These are phyloP conservation scores for Candida wancherniae DNA, from an alignment of 805 yeast species.

Conservation along the genomic window DNA sequence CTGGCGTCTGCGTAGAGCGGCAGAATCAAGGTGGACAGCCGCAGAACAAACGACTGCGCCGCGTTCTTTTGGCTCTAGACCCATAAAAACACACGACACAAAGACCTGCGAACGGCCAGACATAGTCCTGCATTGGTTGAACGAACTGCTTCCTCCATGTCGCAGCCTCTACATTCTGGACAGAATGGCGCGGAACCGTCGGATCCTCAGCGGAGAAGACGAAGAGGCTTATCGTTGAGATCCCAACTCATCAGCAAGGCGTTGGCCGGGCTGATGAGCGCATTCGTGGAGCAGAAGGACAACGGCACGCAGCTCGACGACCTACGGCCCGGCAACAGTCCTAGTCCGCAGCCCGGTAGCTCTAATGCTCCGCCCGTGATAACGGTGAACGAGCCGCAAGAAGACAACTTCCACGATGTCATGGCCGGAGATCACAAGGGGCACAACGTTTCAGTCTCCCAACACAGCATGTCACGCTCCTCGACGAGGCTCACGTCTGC, in stretches of 20 bases:
- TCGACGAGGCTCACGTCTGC: conserved; percentile 10
- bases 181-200: no score
- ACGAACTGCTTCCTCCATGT: no score
- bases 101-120: no score
- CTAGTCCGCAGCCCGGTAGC: conserved; percentile 2
- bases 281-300: conserved; percentile 20
- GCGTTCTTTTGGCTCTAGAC: no score
- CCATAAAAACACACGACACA: no score
- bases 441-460: conserved; percentile 3
- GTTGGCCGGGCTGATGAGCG: conserved; percentile 15
- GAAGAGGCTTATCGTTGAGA: conserved; percentile 63
- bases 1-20: no score
- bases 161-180: no score
- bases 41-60: no score
- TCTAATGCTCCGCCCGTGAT: conserved; percentile 7
- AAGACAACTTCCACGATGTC: not conserved
- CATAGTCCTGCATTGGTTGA: no score
- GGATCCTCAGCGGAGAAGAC: conserved; percentile 33
- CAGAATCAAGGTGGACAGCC: no score
- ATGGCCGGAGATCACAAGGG: conserved; percentile 2
- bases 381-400: conserved; percentile 8
- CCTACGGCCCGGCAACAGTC: not conserved
- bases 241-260: conserved; percentile 57
- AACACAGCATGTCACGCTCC: conserved; percentile 8
- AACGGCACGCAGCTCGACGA: conserved; percentile 9